Evolutionary conservation across 2,329 filamentous ascomycete genomes (phyloP).

Genomic region (Herpotrichia juniperi): DNA sequence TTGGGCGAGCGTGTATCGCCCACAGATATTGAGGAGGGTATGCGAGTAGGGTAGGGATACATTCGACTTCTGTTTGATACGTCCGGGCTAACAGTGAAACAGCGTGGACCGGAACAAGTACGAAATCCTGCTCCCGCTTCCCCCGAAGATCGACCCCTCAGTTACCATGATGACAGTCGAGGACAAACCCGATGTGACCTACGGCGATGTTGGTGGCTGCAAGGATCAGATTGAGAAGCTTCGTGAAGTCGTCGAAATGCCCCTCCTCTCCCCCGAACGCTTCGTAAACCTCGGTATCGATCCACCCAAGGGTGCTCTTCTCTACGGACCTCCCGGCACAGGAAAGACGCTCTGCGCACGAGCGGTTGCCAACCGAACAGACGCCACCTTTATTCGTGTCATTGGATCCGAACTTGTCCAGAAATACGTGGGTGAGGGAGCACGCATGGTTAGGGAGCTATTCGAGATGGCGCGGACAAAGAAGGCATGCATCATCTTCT

Average conservation of each 20-base stretch:
- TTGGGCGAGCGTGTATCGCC: conserved; percentile 95
- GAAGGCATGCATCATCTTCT: conserved; percentile 99
- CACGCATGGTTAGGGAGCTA: conserved; percentile 96
- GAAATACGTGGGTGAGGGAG: conserved; percentile 98
- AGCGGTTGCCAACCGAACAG: conserved; percentile 96
- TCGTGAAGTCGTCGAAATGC: conserved; percentile 98
- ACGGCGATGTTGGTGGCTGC: conserved; percentile 97
- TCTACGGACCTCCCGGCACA: conserved; percentile 97
- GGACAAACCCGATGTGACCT: conserved; percentile 99
- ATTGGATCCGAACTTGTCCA: conserved; percentile 98
- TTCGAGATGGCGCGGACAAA: conserved; percentile 99
- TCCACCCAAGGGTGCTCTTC: conserved; percentile 93
- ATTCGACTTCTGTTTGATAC: not conserved
- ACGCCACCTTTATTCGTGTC: conserved; percentile 97
- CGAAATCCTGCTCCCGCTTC: conserved; percentile 94
- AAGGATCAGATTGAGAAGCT: conserved; percentile 99
- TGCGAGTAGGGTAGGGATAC: conserved; percentile 79
- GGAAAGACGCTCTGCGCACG: conserved; percentile 97
- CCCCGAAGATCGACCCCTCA: conserved; percentile 97
- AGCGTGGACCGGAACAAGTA: conserved; percentile 98
- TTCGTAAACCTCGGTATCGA: conserved; percentile 99
- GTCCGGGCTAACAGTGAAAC: conserved; percentile 11
- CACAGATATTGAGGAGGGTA: conserved; percentile 98
- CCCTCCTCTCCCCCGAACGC: conserved; percentile 90
- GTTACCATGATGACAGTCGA: conserved; percentile 99